Conservation (phyloP, 2,329 filamentous ascomycete species). For the Xylariales sp. region DNA sequence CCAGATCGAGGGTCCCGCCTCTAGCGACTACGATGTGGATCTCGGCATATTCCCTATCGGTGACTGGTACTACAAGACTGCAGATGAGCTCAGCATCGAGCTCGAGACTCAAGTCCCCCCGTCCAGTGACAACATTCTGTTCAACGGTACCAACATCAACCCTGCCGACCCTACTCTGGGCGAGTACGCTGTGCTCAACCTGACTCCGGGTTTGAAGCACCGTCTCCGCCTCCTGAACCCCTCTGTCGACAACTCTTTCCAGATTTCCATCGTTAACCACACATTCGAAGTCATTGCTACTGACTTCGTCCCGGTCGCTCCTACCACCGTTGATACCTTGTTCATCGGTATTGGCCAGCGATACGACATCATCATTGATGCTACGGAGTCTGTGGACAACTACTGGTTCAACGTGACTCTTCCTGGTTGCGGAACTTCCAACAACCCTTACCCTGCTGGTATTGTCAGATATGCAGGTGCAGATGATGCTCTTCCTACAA, state of each 20-base stretch:
- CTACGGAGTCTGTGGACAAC: slow-evolving; percentile 24
- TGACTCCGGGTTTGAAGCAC: slow-evolving; percentile 41
- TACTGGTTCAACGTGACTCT: slow-evolving; percentile 38
- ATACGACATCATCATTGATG: slow-evolving; percentile 44
- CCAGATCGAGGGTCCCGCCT: slow-evolving; percentile 43
- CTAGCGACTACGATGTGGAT: slow-evolving; percentile 48
- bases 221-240: slow-evolving; percentile 48
- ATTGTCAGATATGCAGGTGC: slow-evolving; percentile 34
- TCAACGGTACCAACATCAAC: slow-evolving; percentile 38
- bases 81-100: slow-evolving; percentile 16
- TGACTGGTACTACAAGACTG: slow-evolving; percentile 42
- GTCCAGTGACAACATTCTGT: slow-evolving; percentile 36
- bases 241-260: slow-evolving; percentile 43
- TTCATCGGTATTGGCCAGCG: slow-evolving; percentile 45
- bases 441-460: slow-evolving; percentile 27
- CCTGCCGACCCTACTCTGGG: slow-evolving; percentile 21
- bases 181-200: slow-evolving; percentile 26
- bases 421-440: slow-evolving; percentile 23
- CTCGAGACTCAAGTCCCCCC: slow-evolving; percentile 13
- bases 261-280: slow-evolving; percentile 45
- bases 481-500: slow-evolving; percentile 19
- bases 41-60: slow-evolving; percentile 43
- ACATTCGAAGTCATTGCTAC: slow-evolving; percentile 44
- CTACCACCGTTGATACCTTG: slow-evolving; percentile 43
- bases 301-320: slow-evolving; percentile 48